Percentiles rank a stretch among this genome's conserved stretches.
Evolutionary conservation across 2,329 filamentous ascomycete genomes (phyloP).

Genomic region (Exophiala aquamarina): DNA sequence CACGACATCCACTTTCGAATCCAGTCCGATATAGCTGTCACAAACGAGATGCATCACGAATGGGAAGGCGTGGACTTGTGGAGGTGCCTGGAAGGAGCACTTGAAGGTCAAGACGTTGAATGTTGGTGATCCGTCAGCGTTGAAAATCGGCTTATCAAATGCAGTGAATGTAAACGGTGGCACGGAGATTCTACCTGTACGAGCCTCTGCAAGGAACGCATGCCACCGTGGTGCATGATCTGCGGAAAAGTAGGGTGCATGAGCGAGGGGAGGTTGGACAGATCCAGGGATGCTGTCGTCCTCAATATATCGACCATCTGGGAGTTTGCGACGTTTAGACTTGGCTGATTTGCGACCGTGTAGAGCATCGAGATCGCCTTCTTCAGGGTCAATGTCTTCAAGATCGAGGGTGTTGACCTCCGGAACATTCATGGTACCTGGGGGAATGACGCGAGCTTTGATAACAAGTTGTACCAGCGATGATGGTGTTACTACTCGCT

Average conservation of each 20-base stretch:
- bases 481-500: slow-evolving; percentile 86
- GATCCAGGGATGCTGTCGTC: slow-evolving; percentile 57
- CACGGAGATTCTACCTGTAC: slow-evolving; percentile 93
- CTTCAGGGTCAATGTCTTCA: slow-evolving; percentile 86
- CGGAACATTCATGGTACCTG: slow-evolving; percentile 72
- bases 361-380: slow-evolving; percentile 85
- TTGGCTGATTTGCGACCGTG: slow-evolving; percentile 67
- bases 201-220: slow-evolving; percentile 89
- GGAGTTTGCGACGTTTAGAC: slow-evolving; percentile 65
- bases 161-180: slow-evolving; percentile 92
- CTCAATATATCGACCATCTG: slow-evolving; percentile 54
- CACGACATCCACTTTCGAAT: slow-evolving; percentile 87
- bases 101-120: slow-evolving; percentile 95
- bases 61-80: slow-evolving; percentile 86
- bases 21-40: slow-evolving; percentile 92
- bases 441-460: slow-evolving; percentile 90
- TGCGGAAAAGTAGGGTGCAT: slow-evolving; percentile 85
- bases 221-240: slow-evolving; percentile 92
- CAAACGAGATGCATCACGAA: slow-evolving; percentile 94
- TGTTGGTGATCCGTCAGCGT: slow-evolving; percentile 74
- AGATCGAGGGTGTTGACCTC: slow-evolving; percentile 75
- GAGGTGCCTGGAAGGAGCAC: slow-evolving; percentile 93
- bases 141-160: slow-evolving; percentile 87
- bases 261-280: slow-evolving; percentile 75
- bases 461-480: slow-evolving; percentile 92